Evolutionary conservation across 129 eudicot genomes (phyloP).

Genomic region (Silybum marianum): DNA sequence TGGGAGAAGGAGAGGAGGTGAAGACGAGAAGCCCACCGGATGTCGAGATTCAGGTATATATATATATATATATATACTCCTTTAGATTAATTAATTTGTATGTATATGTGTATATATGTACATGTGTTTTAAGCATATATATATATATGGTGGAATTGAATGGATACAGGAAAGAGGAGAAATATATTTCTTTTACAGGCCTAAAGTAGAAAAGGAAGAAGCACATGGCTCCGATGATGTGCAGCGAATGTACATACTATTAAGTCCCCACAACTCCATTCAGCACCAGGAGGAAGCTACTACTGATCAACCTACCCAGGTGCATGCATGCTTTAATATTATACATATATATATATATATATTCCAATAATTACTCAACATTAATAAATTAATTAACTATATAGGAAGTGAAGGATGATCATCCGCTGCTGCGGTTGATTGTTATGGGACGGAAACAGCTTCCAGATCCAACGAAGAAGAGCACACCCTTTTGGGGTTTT

Average conservation of each 20-base stretch:
- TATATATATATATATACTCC: too few relatives aligned
- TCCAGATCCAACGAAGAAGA: constrained; percentile 36
- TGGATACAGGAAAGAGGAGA: constrained; percentile 36
- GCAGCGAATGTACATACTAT: constrained; percentile 34
- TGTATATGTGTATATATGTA: not conserved
- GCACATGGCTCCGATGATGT: constrained; percentile 39
- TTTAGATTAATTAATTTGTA: not conserved
- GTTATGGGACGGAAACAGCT: constrained; percentile 48
- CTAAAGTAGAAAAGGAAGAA: constrained; percentile 34
- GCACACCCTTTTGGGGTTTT: constrained; percentile 49
- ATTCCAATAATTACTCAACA: too few relatives aligned
- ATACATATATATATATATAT: not conserved
- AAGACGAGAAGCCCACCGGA: constrained; percentile 33
- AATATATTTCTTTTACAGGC: constrained; percentile 43
- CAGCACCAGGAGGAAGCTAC: constrained; percentile 9
- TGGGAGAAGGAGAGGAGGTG: constrained; percentile 41
- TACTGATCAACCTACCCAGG: not conserved
- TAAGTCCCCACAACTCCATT: constrained; percentile 31
- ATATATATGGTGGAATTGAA: not conserved
- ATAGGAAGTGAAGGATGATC: constrained; percentile 12
- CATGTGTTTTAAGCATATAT: too few relatives aligned
- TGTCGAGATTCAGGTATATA: constrained; percentile 43
- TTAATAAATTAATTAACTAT: not conserved
- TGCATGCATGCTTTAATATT: not conserved
- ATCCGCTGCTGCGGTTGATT: constrained; percentile 27